These are phyloP conservation scores for Populus deltoides DNA, from an alignment of 345 rosid species.

Conservation along the genomic window DNA sequence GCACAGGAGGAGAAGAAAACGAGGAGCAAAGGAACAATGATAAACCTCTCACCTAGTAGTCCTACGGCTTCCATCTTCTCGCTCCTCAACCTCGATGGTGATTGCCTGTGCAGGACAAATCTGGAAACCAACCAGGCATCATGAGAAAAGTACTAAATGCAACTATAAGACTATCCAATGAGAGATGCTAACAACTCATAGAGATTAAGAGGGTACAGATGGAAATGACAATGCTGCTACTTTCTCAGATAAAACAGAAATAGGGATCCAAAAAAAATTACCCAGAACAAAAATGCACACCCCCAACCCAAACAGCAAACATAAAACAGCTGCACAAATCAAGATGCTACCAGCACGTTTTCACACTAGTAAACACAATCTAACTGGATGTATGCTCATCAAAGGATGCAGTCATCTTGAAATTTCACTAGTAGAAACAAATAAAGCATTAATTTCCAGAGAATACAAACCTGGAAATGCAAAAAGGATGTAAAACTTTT, in stretches of 20 bases:
- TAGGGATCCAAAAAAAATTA: background rate
- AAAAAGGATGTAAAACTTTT: background rate
- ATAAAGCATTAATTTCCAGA: background rate
- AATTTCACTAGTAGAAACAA: background rate
- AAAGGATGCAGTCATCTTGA: background rate
- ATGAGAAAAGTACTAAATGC: conserved; percentile 9
- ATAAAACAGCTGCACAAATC: background rate
- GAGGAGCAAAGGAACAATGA: background rate
- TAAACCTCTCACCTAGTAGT: conserved; percentile 66
- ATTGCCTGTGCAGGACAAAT: conserved; percentile 98
- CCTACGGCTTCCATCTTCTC: conserved; percentile 99
- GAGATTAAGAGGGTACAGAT: background rate
- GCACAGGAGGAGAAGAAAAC: background rate
- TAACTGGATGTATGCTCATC: background rate
- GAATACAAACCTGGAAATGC: background rate
- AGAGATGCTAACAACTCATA: background rate
- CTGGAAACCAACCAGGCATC: conserved; percentile 35
- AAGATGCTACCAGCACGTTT: background rate
- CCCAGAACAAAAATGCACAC: background rate
- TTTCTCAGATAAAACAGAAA: background rate
- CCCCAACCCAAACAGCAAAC: background rate
- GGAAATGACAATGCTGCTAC: background rate
- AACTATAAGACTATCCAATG: background rate
- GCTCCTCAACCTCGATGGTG: conserved; percentile 95
- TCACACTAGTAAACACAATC: background rate